Evolutionary conservation across 768 basidiomycete genomes (phyloP).

Genomic region (Mycena sanguinolenta): DNA sequence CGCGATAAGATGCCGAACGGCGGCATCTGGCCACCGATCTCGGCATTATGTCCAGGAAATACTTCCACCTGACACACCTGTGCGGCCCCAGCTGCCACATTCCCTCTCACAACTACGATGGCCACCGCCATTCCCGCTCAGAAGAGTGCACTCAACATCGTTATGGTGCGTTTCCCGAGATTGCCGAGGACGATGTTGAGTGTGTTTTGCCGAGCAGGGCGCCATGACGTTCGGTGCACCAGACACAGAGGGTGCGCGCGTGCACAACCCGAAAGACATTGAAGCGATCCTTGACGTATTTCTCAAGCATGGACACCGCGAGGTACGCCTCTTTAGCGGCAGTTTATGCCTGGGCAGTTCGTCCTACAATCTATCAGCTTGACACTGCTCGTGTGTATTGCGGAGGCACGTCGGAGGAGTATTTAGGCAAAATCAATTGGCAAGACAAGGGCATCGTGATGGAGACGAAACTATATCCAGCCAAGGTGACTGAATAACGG

Average conservation of each 20-base stretch:
- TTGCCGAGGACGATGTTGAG: too few relatives aligned
- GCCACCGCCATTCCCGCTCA: background rate
- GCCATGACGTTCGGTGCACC: conserved; percentile 33
- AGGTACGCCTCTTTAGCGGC: background rate
- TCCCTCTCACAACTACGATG: too few relatives aligned
- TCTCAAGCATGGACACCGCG: conserved; percentile 26
- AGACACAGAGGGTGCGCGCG: conserved; percentile 17
- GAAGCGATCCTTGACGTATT: conserved; percentile 31
- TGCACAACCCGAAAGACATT: conserved; percentile 27
- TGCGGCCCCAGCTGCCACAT: too few relatives aligned
- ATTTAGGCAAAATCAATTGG: conserved; percentile 65
- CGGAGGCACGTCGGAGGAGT: conserved; percentile 67
- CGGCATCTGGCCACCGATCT: too few relatives aligned
- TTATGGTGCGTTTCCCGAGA: conserved; percentile 32
- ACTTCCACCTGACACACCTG: too few relatives aligned
- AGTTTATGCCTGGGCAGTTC: too few relatives aligned
- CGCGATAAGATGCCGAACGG: too few relatives aligned
- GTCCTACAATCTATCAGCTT: conserved; percentile 36
- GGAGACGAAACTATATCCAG: conserved; percentile 65
- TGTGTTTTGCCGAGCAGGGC: conserved; percentile 1
- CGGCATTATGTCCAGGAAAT: too few relatives aligned
- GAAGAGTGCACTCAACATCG: conserved; percentile 33
- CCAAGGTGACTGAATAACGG: conserved; percentile 37
- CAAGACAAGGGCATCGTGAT: conserved; percentile 64
- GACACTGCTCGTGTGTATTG: conserved; percentile 67